Evolutionary conservation across 139 green algal species (phyloP).

Genomic region (Tetradesmus lagerheimii): DNA sequence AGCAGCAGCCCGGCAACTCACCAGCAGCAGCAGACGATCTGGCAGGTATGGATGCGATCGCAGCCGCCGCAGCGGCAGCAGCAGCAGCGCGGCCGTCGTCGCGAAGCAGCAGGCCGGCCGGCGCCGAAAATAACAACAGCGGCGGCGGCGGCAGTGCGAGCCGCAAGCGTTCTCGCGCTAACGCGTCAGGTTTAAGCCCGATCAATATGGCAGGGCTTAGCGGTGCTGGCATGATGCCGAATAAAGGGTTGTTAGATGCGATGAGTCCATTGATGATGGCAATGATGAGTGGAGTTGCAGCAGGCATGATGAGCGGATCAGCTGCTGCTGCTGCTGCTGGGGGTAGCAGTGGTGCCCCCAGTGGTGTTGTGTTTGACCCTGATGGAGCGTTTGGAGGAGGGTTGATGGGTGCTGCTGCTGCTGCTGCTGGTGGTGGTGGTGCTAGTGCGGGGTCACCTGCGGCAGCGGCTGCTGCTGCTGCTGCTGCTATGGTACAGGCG

Average conservation of each 20-base stretch:
- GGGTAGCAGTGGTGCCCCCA: neutral
- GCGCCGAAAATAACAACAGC: neutral
- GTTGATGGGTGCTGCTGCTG: neutral
- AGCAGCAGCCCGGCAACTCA: neutral
- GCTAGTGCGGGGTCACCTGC: neutral
- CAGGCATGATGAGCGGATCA: slow-evolving; percentile 37
- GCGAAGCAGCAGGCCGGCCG: neutral
- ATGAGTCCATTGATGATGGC: slow-evolving; percentile 36
- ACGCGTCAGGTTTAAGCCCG: slow-evolving; percentile 1
- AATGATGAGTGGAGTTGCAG: slow-evolving; percentile 39
- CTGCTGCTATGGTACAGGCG: neutral
- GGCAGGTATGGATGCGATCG: neutral
- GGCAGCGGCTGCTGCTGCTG: neutral
- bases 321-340: neutral
- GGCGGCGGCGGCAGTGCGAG: neutral
- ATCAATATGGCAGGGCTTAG: slow-evolving; percentile 36
- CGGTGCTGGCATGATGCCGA: neutral
- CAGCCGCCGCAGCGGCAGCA: neutral
- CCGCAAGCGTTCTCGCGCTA: neutral
- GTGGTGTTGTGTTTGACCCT: neutral
- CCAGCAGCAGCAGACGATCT: neutral
- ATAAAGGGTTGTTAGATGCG: neutral
- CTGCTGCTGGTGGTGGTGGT: neutral
- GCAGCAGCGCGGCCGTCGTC: neutral
- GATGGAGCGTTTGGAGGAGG: slow-evolving; percentile 18